A percentile compares a stretch with the other conserved stretches of the same genome.
Conservation (phyloP, 495 filamentous ascomycete genomes). For the Aspergillus sclerotiicarbonarius region DNA sequence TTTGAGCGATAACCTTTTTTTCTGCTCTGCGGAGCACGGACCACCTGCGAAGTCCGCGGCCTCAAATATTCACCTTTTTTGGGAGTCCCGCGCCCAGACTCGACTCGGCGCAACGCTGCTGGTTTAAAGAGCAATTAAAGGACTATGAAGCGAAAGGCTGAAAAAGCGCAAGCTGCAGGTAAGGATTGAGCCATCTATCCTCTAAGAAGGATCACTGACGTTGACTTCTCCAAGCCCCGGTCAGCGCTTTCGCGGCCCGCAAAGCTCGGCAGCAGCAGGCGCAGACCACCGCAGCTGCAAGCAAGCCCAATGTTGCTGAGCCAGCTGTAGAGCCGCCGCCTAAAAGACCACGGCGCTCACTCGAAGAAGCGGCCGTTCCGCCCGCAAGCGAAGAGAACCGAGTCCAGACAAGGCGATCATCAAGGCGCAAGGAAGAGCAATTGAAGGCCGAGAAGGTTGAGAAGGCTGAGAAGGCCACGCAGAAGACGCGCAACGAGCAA, state of each 20-base stretch:
- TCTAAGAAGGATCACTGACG: slow-evolving; percentile 10
- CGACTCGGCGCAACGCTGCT: background rate
- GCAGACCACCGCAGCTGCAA: slow-evolving; percentile 21
- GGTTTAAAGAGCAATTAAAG: background rate
- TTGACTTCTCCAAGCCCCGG: slow-evolving; percentile 26
- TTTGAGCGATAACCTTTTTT: slow-evolving; percentile 36
- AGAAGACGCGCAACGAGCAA: slow-evolving; percentile 5
- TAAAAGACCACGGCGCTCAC: slow-evolving; percentile 36
- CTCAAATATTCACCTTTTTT: slow-evolving; percentile 14
- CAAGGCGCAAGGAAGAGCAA: slow-evolving; percentile 23
- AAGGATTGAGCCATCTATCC: background rate
- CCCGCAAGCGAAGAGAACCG: slow-evolving; percentile 16
- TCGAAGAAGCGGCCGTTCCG: slow-evolving; percentile 14
- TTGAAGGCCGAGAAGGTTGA: slow-evolving; percentile 13
- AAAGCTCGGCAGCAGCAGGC: slow-evolving; percentile 46
- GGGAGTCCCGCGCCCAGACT: slow-evolving; percentile 2
- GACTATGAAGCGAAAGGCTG: slow-evolving; percentile 46
- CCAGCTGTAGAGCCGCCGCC: slow-evolving; percentile 31
- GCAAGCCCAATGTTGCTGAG: slow-evolving; percentile 19
- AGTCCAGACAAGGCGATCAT: slow-evolving; percentile 22
- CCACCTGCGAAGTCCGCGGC: slow-evolving; percentile 35
- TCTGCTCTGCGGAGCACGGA: slow-evolving; percentile 48
- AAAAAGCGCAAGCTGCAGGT: slow-evolving; percentile 42
- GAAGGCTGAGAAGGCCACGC: slow-evolving; percentile 7
- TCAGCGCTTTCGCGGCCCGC: slow-evolving; percentile 48